Evolutionary conservation across 2,329 filamentous ascomycete genomes (phyloP), one percentile per base, ranked within the genome.

Genomic region (Alternaria atra): DNA sequence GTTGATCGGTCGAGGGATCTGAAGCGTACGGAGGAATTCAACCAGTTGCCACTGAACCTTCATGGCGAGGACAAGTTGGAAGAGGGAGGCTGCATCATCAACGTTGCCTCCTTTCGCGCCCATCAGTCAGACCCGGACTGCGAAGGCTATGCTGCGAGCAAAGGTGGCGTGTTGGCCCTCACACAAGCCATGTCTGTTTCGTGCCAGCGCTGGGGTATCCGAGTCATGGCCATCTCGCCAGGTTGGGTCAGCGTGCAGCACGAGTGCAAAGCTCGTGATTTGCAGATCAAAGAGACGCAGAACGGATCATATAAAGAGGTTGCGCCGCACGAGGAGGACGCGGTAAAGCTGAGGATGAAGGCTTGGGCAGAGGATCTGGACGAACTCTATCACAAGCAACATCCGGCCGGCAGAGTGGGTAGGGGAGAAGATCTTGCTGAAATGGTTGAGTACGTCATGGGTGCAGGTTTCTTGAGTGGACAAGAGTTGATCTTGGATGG

Each of bases 171-270:
- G 15, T 66, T 84, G 13, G 83, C 83, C 0, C 66, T 86, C 27
- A 81, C 81, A 53, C 83, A 84, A 64, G 79, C 79, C 29, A 79
- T 85, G 80, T 78, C 82, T 25, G 78, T 83, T 15, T 81, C 79
- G 30, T 74, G 84, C 35, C 75, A 79, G 46, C 69, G 72, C 6
- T 79, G 78, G 52, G 76, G 79, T 5, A 78, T 85, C 29, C 75
- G 81, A 7, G 81, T 83, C 39, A 84, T 83, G 61, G 78, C 81
- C 0, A 80, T 85, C 20, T 68, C 84, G 29, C 83, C 82, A 0
- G 83, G 84, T 0, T 85, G 83, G 84, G 82, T 85, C 46, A 77
- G 83, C 63, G 83, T 85, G 13, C 73, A 71, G 43, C 75, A 84
- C 48, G 80, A 82, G 68, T 77, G 76, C 42, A 73, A 73, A 61